A percentile compares a stretch with the other conserved stretches of the same genome.
Conservation (phyloP, 306 rosid species). For the Glycyrrhiza uralensis region DNA sequence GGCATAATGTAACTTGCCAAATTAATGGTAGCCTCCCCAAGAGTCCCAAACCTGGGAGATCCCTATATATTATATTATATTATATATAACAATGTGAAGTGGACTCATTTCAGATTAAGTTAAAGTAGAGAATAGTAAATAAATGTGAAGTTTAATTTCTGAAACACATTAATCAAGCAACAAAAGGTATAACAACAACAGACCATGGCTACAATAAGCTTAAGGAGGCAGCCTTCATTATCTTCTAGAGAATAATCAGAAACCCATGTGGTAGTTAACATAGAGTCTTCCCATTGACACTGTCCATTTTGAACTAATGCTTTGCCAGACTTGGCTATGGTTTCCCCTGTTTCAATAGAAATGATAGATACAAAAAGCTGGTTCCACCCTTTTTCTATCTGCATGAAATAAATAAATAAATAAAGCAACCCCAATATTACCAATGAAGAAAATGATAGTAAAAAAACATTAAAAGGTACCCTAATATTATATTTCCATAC, state of each 20-base stretch:
- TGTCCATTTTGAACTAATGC: constrained; percentile 34
- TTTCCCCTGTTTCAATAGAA: constrained; percentile 29
- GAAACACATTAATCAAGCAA: neutral
- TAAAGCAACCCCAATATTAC: neutral
- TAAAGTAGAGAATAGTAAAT: neutral
- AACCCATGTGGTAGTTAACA: constrained; percentile 29
- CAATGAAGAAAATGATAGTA: neutral
- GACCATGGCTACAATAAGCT: constrained; percentile 41
- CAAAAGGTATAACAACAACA: neutral
- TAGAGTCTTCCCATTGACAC: constrained; percentile 36
- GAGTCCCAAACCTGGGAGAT: constrained; percentile 40
- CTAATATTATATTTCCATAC: neutral
- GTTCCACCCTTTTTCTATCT: constrained; percentile 42
- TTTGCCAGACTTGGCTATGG: constrained; percentile 28
- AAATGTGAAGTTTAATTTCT: neutral
- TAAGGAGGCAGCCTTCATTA: constrained; percentile 21
- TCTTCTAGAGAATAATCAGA: constrained; percentile 23
- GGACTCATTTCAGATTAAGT: neutral
- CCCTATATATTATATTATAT: no score
- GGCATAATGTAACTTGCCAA: constrained; percentile 25
- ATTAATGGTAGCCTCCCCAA: constrained; percentile 41
- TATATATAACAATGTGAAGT: neutral
- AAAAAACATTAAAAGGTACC: neutral
- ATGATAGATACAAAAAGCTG: constrained; percentile 30
- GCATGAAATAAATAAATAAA: neutral